Evolutionary conservation across 768 basidiomycete species (phyloP).

Genomic region (Exsudoporus frostii): DNA sequence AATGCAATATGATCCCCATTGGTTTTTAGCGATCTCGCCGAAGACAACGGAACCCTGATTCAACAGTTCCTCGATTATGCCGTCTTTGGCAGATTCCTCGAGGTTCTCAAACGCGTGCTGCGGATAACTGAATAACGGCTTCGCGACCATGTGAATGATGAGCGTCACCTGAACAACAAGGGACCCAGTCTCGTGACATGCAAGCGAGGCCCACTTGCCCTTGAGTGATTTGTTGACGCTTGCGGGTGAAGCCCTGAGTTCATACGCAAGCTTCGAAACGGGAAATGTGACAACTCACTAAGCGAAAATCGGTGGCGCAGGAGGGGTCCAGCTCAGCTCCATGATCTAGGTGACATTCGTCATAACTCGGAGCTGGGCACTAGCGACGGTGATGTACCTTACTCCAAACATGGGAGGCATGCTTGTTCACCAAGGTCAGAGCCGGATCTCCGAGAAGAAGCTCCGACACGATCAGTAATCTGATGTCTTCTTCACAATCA

Average conservation of each 20-base stretch:
- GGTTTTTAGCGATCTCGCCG: slow-evolving; percentile 76
- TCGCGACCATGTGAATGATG: background rate
- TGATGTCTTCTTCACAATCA: slow-evolving; percentile 86
- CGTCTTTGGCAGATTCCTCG: slow-evolving; percentile 79
- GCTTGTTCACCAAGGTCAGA: slow-evolving; percentile 84
- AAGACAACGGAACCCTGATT: slow-evolving; percentile 67
- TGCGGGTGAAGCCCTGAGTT: slow-evolving; percentile 3
- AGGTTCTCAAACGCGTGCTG: slow-evolving; percentile 86
- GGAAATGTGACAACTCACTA: slow-evolving; percentile 52
- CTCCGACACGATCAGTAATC: slow-evolving; percentile 80
- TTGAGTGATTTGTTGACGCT: slow-evolving; percentile 87
- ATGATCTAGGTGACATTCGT: slow-evolving; percentile 57
- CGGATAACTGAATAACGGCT: slow-evolving; percentile 10
- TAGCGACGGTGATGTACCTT: slow-evolving; percentile 47
- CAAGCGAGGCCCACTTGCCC: slow-evolving; percentile 85
- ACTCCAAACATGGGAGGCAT: slow-evolving; percentile 91
- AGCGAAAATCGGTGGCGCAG: slow-evolving; percentile 84
- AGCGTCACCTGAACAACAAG: slow-evolving; percentile 74
- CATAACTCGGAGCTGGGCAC: slow-evolving; percentile 1
- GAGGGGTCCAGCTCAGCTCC: slow-evolving; percentile 85
- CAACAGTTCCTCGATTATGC: slow-evolving; percentile 80
- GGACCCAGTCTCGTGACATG: slow-evolving; percentile 88
- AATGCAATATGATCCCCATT: slow-evolving; percentile 87
- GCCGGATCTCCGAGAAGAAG: slow-evolving; percentile 81
- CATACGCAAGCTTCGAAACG: background rate